Evolutionary conservation across 2,329 filamentous ascomycete species (phyloP).

Genomic region (Fusarium ramigenum): DNA sequence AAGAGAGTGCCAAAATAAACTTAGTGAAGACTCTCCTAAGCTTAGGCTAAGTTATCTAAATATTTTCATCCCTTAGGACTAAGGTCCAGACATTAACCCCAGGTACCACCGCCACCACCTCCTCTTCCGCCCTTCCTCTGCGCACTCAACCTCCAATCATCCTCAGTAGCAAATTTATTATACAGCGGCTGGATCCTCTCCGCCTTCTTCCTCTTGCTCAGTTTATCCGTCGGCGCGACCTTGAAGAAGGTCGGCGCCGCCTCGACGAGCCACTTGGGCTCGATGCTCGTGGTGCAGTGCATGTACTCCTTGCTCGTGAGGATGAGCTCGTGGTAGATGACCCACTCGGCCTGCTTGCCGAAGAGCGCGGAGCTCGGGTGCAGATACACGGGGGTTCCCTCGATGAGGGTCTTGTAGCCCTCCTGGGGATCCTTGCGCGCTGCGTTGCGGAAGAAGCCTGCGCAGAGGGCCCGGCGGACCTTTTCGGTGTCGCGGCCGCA

Average conservation of each 20-base stretch:
- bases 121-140: slow-evolving; percentile 86
- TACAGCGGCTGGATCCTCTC: slow-evolving; percentile 96
- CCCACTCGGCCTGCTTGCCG: slow-evolving; percentile 95
- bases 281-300: slow-evolving; percentile 92
- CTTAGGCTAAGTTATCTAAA: too few species aligned
- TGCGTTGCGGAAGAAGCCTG: slow-evolving; percentile 94
- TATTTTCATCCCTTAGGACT: too few species aligned
- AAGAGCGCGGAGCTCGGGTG: slow-evolving; percentile 93
- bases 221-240: slow-evolving; percentile 84
- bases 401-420: slow-evolving; percentile 96
- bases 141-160: slow-evolving; percentile 93
- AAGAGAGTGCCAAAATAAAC: too few species aligned
- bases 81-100: slow-evolving; percentile 64
- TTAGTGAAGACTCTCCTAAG: too few species aligned
- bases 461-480: slow-evolving; percentile 88
- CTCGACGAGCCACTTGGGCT: slow-evolving; percentile 93
- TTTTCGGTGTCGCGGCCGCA: slow-evolving; percentile 89
- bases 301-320: slow-evolving; percentile 98
- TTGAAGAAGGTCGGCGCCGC: slow-evolving; percentile 99
- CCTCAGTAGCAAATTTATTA: slow-evolving; percentile 89
- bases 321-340: slow-evolving; percentile 91
- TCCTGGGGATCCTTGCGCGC: slow-evolving; percentile 96
- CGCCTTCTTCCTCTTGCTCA: slow-evolving; percentile 92
- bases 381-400: slow-evolving; percentile 93
- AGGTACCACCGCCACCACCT: slow-evolving; percentile 89